A percentile compares a stretch with the other conserved stretches of the same genome.
Evolutionary conservation across 208 protist species (phyloP).

Genomic region (Tritrichomonas musculus): DNA sequence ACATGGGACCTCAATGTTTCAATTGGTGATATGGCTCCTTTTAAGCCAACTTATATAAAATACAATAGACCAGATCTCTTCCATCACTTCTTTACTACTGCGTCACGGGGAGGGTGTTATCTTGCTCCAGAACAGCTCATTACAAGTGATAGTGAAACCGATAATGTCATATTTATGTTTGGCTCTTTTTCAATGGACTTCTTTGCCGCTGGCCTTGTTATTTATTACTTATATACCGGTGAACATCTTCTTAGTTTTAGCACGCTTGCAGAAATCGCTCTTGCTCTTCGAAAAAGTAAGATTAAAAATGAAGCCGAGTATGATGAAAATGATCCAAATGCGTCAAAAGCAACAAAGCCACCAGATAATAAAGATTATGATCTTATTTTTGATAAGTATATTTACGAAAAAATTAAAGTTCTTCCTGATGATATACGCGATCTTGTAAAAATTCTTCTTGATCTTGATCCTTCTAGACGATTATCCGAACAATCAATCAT

Average conservation of each 20-base stretch:
- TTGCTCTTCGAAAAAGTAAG: background rate
- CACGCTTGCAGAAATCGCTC: background rate
- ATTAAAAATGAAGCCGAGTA: too few species aligned
- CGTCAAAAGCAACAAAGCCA: too few species aligned
- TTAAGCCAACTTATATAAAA: background rate
- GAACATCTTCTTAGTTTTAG: background rate
- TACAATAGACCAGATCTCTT: background rate
- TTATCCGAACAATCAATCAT: too few species aligned
- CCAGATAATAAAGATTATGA: too few species aligned
- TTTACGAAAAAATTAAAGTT: background rate
- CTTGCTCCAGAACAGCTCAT: background rate
- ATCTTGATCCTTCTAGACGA: background rate
- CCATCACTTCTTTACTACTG: background rate
- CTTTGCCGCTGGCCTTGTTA: background rate
- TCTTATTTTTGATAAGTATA: too few species aligned
- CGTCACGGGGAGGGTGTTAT: background rate
- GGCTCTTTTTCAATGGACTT: background rate
- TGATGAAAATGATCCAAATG: too few species aligned
- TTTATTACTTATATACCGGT: background rate
- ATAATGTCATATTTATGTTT: background rate
- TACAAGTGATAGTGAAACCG: background rate
- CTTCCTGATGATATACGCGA: background rate
- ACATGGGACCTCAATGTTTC: background rate
- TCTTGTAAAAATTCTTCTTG: background rate
- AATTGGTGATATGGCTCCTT: constrained; percentile 7